Base-by-base conservation (phyloP, 179 eudicot species). In the Beta corolliflora region DNA sequence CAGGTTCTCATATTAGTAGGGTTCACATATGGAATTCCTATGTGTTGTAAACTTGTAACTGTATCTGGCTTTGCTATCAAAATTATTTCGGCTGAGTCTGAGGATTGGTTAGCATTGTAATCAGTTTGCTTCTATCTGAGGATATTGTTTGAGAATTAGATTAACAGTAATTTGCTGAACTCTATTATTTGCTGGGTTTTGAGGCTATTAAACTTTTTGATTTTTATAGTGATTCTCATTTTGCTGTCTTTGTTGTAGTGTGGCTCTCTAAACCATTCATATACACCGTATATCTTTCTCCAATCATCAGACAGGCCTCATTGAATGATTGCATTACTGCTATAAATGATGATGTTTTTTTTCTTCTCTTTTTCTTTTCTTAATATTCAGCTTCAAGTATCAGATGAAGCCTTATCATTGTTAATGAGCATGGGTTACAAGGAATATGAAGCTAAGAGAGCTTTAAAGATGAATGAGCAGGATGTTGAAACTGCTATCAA, bases 361-460 rank as follows among this genome's bases (percentile, higher is more conserved):
- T 78, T 84, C 59, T 77, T 36, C 52, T 9, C 52, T 48, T 48
- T 48, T 48, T 9, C 52, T 5, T 48, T 48, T 48, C 41, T 36
- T 36, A 36, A 61, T 67, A 78, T 81, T 85, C 97, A 95, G 99
- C 99, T 95, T 84, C 94, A 94, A 88, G 93, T 95, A 67, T 89
- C 95, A 74, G 99, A 95, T 85, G 98, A 95, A 83, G 86, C 93
- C 82, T 84, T 95, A 56, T 90, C 98, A 5, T 78, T 87, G 61
- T 81, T 95, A 45, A 81, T 94, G 89, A 84, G 98, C 88, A 94
- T 95, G 98, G 99, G 98, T 58, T 94, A 93, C 80, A 84, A 83
- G 83, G 94, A 93, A 89, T 85, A 75, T 45, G 88, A 91, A 79
- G 91, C 94, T 54, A 95, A 86, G 76, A 90, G 95, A 76, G 95